phyloP scores from a whole-genome alignment of 257 asterid genomes.

The Rehmannia glutinosa region DNA sequence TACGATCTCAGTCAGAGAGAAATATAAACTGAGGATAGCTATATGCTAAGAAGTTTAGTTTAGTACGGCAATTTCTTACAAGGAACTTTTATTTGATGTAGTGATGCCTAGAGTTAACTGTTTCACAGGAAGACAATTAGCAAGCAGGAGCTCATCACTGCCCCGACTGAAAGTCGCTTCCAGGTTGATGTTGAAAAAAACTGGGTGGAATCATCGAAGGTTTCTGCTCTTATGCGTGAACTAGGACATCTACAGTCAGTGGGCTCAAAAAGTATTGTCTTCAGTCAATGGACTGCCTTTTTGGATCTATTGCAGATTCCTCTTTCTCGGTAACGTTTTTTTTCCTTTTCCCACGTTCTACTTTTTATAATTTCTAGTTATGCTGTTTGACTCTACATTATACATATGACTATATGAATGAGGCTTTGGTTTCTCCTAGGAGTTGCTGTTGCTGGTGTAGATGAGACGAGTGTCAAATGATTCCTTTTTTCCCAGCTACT shows the following conservation, averaged over 20 bases:
- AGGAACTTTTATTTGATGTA: conserved; percentile 9
- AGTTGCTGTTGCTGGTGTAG: not conserved
- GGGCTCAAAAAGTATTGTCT: conserved; percentile 82
- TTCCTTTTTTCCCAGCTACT: no score
- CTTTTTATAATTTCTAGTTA: not conserved
- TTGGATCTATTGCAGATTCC: conserved; percentile 87
- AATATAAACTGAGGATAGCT: not conserved
- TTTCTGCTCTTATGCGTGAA: conserved; percentile 76
- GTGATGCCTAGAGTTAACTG: conserved; percentile 13
- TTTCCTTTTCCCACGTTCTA: not conserved
- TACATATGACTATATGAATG: not conserved
- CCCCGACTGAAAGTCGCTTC: conserved; percentile 88
- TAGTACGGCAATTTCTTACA: not conserved
- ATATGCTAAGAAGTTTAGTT: no score
- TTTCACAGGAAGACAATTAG: conserved; percentile 57
- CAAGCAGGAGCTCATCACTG: conserved; percentile 90
- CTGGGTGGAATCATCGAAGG: conserved; percentile 95
- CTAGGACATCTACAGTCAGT: conserved; percentile 35
- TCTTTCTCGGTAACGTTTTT: conserved; percentile 57
- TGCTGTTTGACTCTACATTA: not conserved
- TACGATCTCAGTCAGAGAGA: not conserved
- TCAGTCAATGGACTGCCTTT: conserved; percentile 98
- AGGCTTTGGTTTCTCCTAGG: not conserved
- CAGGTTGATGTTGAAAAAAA: conserved; percentile 76
- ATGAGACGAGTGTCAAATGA: no score